Evolutionary conservation across 345 rosid genomes (phyloP).

Genomic region (Populus nigra): DNA sequence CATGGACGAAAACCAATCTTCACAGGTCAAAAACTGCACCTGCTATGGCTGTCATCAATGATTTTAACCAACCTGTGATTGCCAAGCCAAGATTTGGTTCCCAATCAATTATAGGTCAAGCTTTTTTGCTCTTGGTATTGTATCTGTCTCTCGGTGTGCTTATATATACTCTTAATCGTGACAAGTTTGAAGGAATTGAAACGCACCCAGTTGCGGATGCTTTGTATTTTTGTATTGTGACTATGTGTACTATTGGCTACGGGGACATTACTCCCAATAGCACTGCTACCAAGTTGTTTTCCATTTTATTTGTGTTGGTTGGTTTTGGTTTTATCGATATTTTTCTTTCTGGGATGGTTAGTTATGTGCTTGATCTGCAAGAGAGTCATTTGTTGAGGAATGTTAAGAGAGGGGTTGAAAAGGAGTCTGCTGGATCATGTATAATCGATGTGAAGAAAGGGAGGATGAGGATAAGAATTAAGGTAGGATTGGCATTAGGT

Average conservation of each 20-base stretch:
- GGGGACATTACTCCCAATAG: conserved; percentile 81
- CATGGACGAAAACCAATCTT: conserved; percentile 31
- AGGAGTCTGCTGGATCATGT: conserved; percentile 43
- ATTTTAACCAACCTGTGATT: conserved; percentile 25
- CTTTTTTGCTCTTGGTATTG: conserved; percentile 44
- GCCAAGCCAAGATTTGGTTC: conserved; percentile 50
- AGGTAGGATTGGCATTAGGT: conserved; percentile 85
- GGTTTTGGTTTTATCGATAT: conserved; percentile 83
- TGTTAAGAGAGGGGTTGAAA: conserved; percentile 39
- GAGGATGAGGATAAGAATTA: conserved; percentile 93
- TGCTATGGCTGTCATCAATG: conserved; percentile 69
- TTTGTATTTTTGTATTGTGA: conserved; percentile 80
- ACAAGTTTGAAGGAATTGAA: conserved; percentile 42
- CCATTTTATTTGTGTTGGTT: conserved; percentile 76
- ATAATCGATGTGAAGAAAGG: conserved; percentile 86
- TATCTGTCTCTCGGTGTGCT: conserved; percentile 69
- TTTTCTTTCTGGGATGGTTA: conserved; percentile 76
- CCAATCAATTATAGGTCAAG: conserved; percentile 58
- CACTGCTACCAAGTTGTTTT: conserved; percentile 63
- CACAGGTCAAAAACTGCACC: conserved; percentile 88
- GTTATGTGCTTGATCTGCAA: conserved; percentile 85
- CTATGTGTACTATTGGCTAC: conserved; percentile 94
- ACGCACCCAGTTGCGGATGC: conserved; percentile 94
- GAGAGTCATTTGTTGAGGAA: conserved; percentile 67
- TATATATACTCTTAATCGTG: conserved; percentile 61